Evolutionary conservation across 2,329 filamentous ascomycete species (phyloP).

Genomic region (Verticillium nubilum): DNA sequence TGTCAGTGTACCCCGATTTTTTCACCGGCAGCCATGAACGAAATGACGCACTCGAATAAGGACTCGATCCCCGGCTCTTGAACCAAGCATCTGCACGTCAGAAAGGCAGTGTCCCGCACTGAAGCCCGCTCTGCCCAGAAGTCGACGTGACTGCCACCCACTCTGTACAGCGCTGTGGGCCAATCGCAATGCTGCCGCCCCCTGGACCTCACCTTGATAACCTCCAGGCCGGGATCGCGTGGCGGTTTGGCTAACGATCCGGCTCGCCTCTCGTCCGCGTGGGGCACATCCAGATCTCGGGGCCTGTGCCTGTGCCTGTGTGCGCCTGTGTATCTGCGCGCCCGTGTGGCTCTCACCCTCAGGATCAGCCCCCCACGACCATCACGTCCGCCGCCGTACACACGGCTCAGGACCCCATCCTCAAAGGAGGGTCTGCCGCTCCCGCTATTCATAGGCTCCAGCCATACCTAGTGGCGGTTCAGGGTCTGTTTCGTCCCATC

Average conservation of each 20-base stretch:
- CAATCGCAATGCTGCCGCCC: neutral
- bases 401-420: slow-evolving; percentile 11
- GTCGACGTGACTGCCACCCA: neutral
- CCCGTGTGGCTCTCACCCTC: no score
- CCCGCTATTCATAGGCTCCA: slow-evolving; percentile 23
- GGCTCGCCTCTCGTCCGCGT: slow-evolving; percentile 23
- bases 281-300: slow-evolving; percentile 17
- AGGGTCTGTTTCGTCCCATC: slow-evolving; percentile 40
- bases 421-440: slow-evolving; percentile 23
- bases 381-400: neutral
- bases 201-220: neutral
- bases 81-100: neutral
- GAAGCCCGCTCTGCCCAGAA: neutral
- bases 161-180: neutral
- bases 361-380: slow-evolving; percentile 5
- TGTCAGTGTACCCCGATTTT: neutral
- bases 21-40: neutral
- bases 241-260: slow-evolving; percentile 20
- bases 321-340: slow-evolving; percentile 5
- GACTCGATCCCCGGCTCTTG: neutral
- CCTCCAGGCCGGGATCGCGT: slow-evolving; percentile 9
- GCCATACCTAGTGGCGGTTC: slow-evolving; percentile 28
- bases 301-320: slow-evolving; percentile 15
- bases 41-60: neutral
- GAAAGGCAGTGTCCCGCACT: neutral